A percentile compares a stretch with the other conserved stretches of the same genome.
Conservation (phyloP, 441 rosid genomes). For the Adansonia gregorii region DNA sequence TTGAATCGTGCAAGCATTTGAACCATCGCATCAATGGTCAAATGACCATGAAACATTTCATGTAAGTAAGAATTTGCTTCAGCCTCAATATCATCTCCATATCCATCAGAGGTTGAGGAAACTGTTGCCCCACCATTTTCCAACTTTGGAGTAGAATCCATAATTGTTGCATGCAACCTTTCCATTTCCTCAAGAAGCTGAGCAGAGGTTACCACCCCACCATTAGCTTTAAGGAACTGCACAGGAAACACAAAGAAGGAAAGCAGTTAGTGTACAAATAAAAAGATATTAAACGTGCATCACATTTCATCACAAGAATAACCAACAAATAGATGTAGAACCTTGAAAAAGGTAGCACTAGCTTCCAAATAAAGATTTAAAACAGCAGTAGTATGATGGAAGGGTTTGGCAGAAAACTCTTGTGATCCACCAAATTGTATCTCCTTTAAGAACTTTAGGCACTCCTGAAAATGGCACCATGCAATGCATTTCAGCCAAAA, state of each 20-base stretch:
- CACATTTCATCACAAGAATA: conserved; percentile 10
- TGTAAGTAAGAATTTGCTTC: conserved; percentile 98
- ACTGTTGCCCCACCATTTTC: conserved; percentile 79
- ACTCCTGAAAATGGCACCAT: conserved; percentile 61
- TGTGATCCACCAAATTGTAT: conserved; percentile 71
- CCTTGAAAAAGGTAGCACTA: conserved; percentile 72
- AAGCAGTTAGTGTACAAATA: conserved; percentile 2
- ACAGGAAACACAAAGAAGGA: conserved; percentile 16
- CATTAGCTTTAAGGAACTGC: conserved; percentile 80
- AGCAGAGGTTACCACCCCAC: conserved; percentile 48
- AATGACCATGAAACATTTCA: conserved; percentile 87
- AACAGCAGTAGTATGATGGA: conserved; percentile 63
- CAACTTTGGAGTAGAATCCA: conserved; percentile 62
- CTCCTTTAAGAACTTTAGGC: conserved; percentile 82
- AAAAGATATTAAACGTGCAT: not conserved
- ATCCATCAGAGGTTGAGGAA: conserved; percentile 70
- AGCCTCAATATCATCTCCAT: conserved; percentile 79
- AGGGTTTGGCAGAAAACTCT: conserved; percentile 67
- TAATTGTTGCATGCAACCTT: conserved; percentile 54
- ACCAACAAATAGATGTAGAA: conserved; percentile 34
- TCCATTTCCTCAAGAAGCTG: conserved; percentile 81
- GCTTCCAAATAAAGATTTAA: conserved; percentile 68
- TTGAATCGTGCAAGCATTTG: conserved; percentile 97
- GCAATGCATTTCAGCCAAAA: conserved; percentile 30
- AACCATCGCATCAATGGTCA: conserved; percentile 89